Conservation (phyloP, 345 rosid genomes). For the Capsella bursapastoris region DNA sequence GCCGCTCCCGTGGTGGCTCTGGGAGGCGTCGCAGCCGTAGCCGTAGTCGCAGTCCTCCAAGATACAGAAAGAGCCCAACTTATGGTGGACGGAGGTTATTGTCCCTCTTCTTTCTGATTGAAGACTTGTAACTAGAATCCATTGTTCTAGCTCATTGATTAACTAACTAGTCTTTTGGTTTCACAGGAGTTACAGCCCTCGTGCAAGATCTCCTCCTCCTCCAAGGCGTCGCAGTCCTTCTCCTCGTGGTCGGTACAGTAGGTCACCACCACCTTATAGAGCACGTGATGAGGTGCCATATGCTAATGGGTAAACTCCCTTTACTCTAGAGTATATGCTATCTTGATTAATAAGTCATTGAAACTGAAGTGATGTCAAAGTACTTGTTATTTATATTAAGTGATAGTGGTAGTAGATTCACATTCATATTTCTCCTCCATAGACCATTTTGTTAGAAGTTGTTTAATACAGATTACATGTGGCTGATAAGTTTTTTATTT, state of each 20-base stretch:
- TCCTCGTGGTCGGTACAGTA: constrained; percentile 88
- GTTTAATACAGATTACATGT: neutral
- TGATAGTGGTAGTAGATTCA: neutral
- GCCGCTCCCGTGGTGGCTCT: constrained; percentile 70
- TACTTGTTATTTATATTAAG: neutral
- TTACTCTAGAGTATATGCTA: neutral
- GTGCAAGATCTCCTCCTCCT: constrained; percentile 67
- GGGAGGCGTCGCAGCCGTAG: constrained; percentile 66
- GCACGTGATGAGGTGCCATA: constrained; percentile 81
- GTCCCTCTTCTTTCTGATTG: neutral
- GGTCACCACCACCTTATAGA: constrained; percentile 86
- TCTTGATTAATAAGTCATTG: neutral
- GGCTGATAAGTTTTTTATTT: constrained; percentile 19
- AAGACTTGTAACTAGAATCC: neutral
- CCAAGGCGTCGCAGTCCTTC: constrained; percentile 85
- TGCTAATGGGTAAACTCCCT: constrained; percentile 78
- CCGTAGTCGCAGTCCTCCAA: constrained; percentile 80
- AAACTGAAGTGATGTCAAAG: neutral
- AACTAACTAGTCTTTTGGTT: constrained; percentile 23
- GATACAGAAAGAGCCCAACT: constrained; percentile 88
- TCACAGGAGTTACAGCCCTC: constrained; percentile 89
- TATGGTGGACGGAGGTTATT: constrained; percentile 73
- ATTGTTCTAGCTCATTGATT: neutral
- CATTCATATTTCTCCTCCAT: neutral
- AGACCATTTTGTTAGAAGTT: neutral